Base-by-base conservation (phyloP, 139 green algal species). In the Micromonas pusilla region DNA sequence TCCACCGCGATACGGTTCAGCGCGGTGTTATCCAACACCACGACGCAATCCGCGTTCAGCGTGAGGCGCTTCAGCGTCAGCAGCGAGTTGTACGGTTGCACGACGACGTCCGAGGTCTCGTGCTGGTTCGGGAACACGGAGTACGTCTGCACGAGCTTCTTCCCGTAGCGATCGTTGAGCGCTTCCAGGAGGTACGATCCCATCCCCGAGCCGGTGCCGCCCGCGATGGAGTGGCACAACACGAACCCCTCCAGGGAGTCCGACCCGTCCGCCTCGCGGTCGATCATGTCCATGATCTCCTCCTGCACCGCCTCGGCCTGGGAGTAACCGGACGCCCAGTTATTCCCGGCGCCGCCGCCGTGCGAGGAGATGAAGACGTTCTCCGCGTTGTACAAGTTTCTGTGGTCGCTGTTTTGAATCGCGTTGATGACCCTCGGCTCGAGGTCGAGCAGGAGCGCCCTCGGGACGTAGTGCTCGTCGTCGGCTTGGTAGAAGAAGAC, bases 401-500 rank as follows among this genome's bases (percentile, higher is more conserved):
- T 82, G 66, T 97, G 91, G 67, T 98, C 94, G 1, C 84, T 91
- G 33, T 92, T 96, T 79, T 97, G 94, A 73, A 99, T 99, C 73
- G 82, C 70, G 68, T 97, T 97, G 81, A 99, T 98, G 0, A 99
- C 95, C 20, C 94, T 94, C 4, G 95, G 95, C 80, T 99, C 95
- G 9, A 99, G 86, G 78, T 99, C 95, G 1, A 99, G 81, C 32
- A 99, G 87, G 38, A 98, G 87, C 2, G 96, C 93, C 13, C 96
- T 86, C 0, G 96, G 96, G 6, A 98, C 91, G 80, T 98, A 99
- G 54, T 97, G 93, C 71, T 98, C 93, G 66, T 99, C 96, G 71
- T 99, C 96, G 31, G 96, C 96, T 78, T 99, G 96, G 81, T 99
- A 99, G 85, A 99, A 99, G 83, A 99, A 99, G 9, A 99, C 92